phyloP scores from a whole-genome alignment of 768 basidiomycete species.

The Clitopilus hobsonii region DNA sequence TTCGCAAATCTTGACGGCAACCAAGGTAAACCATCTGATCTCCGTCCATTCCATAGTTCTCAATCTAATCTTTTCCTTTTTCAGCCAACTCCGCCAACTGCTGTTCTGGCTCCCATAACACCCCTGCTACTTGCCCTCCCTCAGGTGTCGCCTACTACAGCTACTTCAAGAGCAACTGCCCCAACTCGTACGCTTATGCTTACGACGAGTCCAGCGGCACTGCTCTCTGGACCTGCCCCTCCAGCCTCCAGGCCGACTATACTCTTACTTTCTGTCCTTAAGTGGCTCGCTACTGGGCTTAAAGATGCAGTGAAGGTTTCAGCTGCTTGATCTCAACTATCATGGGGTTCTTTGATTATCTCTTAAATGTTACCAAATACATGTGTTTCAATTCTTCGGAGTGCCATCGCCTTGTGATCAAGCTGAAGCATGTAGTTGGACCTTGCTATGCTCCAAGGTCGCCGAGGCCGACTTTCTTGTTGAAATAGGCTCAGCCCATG shows the following conservation, averaged over 20 bases:
- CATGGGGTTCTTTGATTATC: constrained; percentile 1
- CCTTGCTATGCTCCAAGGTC: too few species aligned
- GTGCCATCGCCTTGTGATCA: background rate
- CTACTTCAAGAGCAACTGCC: constrained; percentile 23
- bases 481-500: background rate
- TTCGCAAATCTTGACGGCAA: constrained; percentile 27
- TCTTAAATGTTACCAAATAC: too few species aligned
- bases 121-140: constrained; percentile 28
- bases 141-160: constrained; percentile 20
- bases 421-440: too few species aligned
- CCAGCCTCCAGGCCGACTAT: constrained; percentile 22
- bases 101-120: constrained; percentile 28
- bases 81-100: constrained; percentile 30
- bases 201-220: constrained; percentile 42
- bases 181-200: constrained; percentile 37
- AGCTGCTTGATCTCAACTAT: background rate
- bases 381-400: background rate
- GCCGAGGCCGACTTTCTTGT: too few species aligned
- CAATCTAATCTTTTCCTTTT: background rate
- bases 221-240: constrained; percentile 38
- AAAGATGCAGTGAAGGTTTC: background rate
- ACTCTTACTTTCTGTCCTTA: constrained; percentile 25
- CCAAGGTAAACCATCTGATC: constrained; percentile 11
- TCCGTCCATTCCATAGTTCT: background rate
- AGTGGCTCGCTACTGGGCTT: background rate